Evolutionary conservation across 2,329 filamentous ascomycete species (phyloP), one percentile per base, ranked within the genome.

Genomic region (Trichoderma sp.): DNA sequence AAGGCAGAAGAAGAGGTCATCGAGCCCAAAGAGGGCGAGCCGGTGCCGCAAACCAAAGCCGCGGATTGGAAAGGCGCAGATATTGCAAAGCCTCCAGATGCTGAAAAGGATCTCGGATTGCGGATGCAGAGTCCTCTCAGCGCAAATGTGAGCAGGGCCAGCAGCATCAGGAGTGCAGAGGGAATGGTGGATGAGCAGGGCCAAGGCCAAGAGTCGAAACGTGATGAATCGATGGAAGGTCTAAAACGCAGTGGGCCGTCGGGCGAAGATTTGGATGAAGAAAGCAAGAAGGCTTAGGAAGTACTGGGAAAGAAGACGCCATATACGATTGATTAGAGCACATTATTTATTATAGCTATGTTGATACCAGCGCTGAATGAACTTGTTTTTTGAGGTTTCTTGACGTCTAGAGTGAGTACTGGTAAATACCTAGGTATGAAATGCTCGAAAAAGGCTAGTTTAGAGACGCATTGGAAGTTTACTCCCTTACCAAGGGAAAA

Each of bases 51-150:
- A 80, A 87, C 87, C 73, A 79, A 82, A 59, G 81, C 92, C 1
- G 88, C 93, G 0, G 88, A 96, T 76, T 97, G 93, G 93, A 89
- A 89, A 70, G 91, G 91, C 1, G 83, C 77, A 0, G 81, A 84
- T 55, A 75, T 76, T 4, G 81, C 82, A 55, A 82, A 83, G 21
- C 83, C 85, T n/a, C 69, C 72, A 0, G 72, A 66, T 7, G 80
- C 84, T 14, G 83, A 87, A 70, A 92, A 89, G 75, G 86, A 89
- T 59, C 81, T 96, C 1, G 93, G 93, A 0, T 76, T 96, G 61
- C 82, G 91, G 33, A 86, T 85, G 5, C 86, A 89, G 70, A 90
- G 86, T 7, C 87, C 90, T 0, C 85, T 85, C 0, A 93, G 91
- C 72, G 87, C 85, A 1, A 84, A 88, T 66, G 83, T 93, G 19